Percentiles rank a stretch among this genome's conserved stretches.
Evolutionary conservation across 2,329 filamentous ascomycete genomes (phyloP).

Genomic region (Ophiostoma sp.): DNA sequence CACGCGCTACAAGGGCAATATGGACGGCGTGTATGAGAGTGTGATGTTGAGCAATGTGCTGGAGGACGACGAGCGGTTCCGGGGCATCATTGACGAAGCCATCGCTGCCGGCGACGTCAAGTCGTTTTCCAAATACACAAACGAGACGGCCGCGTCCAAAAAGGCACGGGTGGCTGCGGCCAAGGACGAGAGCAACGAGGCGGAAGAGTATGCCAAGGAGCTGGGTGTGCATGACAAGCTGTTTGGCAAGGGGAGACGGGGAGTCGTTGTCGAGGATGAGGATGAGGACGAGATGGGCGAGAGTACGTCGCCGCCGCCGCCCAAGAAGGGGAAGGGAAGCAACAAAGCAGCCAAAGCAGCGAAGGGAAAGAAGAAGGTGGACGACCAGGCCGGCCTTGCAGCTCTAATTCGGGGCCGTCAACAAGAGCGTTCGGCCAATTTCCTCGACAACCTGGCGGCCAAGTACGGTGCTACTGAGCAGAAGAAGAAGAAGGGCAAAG

Average conservation of each 20-base stretch:
- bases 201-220: constrained; percentile 72
- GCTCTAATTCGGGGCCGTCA: constrained; percentile 74
- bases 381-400: constrained; percentile 27
- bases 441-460: constrained; percentile 72
- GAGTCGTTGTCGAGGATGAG: not conserved
- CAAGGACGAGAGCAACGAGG: constrained; percentile 68
- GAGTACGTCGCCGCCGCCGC: constrained; percentile 27
- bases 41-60: constrained; percentile 86
- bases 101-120: constrained; percentile 70
- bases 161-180: constrained; percentile 61
- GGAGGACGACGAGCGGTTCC: constrained; percentile 83
- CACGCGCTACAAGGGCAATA: constrained; percentile 68
- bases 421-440: constrained; percentile 58
- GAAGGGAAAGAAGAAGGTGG: constrained; percentile 28
- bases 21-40: constrained; percentile 74
- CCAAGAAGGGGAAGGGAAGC: constrained; percentile 40
- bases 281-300: not conserved
- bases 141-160: constrained; percentile 68
- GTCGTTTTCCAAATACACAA: constrained; percentile 66
- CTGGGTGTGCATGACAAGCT: constrained; percentile 72
- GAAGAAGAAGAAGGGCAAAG: constrained; percentile 56
- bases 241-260: constrained; percentile 45
- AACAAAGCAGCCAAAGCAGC: not conserved
- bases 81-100: constrained; percentile 75
- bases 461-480: constrained; percentile 62